Conservation (phyloP, 2,329 filamentous ascomycete genomes). For the Penicillium freii region DNA sequence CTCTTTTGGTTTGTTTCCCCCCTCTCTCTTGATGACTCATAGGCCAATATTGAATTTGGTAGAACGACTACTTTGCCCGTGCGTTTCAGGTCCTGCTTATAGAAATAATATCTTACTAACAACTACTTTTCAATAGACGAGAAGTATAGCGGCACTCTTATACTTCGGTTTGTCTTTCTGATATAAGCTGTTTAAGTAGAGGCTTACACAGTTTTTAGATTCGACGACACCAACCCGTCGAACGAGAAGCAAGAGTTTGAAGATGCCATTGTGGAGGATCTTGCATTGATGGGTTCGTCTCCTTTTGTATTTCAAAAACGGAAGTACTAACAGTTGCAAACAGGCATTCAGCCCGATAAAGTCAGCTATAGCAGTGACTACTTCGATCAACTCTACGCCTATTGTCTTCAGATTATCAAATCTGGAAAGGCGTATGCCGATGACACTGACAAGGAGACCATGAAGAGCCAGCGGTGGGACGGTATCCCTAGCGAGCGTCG, state of each 20-base stretch:
- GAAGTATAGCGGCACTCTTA: slow-evolving; percentile 76
- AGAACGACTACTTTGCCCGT: slow-evolving; percentile 87
- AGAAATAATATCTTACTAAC: neutral
- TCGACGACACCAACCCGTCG: slow-evolving; percentile 95
- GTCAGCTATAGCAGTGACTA: slow-evolving; percentile 92
- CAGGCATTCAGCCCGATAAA: slow-evolving; percentile 75
- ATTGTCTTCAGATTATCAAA: slow-evolving; percentile 79
- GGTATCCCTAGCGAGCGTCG: slow-evolving; percentile 81
- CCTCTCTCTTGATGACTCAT: neutral
- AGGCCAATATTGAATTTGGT: too few species aligned
- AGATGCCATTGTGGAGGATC: slow-evolving; percentile 88
- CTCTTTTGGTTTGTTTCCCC: slow-evolving; percentile 56
- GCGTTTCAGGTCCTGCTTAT: neutral
- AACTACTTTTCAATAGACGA: slow-evolving; percentile 50
- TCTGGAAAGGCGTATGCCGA: slow-evolving; percentile 89
- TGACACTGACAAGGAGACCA: slow-evolving; percentile 84
- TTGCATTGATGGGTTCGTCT: slow-evolving; percentile 68
- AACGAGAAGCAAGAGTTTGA: slow-evolving; percentile 98
- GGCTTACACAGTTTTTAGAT: slow-evolving; percentile 47
- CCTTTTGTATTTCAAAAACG: neutral
- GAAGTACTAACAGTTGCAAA: neutral
- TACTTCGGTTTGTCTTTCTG: slow-evolving; percentile 53
- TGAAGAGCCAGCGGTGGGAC: slow-evolving; percentile 80
- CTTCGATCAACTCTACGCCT: slow-evolving; percentile 87
- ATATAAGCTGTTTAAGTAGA: neutral